Base-by-base conservation (phyloP, 331 rosid species). In the Rosa hybrid region DNA sequence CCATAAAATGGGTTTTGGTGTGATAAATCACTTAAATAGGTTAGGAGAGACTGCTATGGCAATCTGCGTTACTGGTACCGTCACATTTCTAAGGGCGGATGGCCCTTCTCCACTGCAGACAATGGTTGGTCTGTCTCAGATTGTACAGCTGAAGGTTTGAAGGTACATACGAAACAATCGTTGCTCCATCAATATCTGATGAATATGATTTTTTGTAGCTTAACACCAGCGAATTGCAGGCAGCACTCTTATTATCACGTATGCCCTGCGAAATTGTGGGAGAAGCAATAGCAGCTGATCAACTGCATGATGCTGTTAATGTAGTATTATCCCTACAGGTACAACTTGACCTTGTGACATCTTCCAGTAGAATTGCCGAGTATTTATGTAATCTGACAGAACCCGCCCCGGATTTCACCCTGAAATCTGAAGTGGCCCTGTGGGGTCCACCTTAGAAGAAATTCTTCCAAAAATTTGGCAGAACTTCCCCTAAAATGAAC, bases 81-180 rank as follows among this genome's bases (percentile, higher is more conserved):
- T 23, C 97, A 90, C 81, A 83, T 83, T 42, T 74, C 87, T 0
- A 94, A 89, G 81, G 98, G 97, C 12, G 97, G 92, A 42, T 94
- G 95, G 94, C 82, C 92, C 72, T 91, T 94, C 87, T 94, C 98
- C 20, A 94, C 91, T 83, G 51, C 76, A 5, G 98, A 94, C 73
- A 81, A 90, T 56, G 91, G 89, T 13, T 94, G 98, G 98, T 74
- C 85, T 27, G 90, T 79, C 59, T 85, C 92, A 2, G 98, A 94
- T 65, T 90, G 94, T 59, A 89, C 97, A 39, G 89, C 95, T 8
- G 97, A 90, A 88, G 92, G 88, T 75, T 83, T 94, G 67, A 87
- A 94, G 94, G 98, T 90, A 67, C 1, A 41, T 17, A 63, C 11
- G 23, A 3, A 3, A 27, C 1, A 27, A 63, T 30, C 42, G 6